Evolutionary conservation across 192 early-diverging fungal species (phyloP), one percentile per base, ranked within the genome.

Genomic region (Mortierella alpina): DNA sequence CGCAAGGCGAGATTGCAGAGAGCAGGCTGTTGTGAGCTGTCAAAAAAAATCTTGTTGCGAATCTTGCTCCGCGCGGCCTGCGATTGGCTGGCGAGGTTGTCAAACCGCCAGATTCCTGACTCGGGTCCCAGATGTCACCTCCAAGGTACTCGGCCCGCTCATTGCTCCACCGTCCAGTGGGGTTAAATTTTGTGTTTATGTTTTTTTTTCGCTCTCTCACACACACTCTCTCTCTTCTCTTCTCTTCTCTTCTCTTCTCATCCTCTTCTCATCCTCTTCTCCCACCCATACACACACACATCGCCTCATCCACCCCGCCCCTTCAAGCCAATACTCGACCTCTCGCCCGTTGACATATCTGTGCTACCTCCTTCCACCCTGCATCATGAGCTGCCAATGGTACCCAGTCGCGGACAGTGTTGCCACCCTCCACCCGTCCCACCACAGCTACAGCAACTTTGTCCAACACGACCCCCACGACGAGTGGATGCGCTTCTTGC

Each of bases 61-160:
- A 2, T 4, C 13, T 51, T 15, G 1, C 50, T 51, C 11, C 11
- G 17, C 17, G 50, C 17, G 17, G 50, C 31, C 31, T 31, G 50
- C 17, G 17, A 51, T 51, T 51, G 50, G 11, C 17, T 20, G 17
- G 17, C 53, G 46, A 63, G 46, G 46, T 48, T 66, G 64, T 66
- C 51, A 42, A 42, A 41, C 60, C 6, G 0, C 39, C 5, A 45
- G 46, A 48, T 62, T 53, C n/a, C 39, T 79, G 75, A 72, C 75
- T 56, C 75, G 75, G 75, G 69, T 47, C 66, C 69, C 8, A 18
- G 22, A 65, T 69, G 75, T 80, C 77, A 80, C 77, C 64, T n/a
- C 51, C 46, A 68, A 54, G 77, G 77, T 80, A 80, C 77, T 61
- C 77, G 11, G 12, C 46, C 55, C 41, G n/a, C 40, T 1, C 23